Evolutionary conservation across 208 protist species (phyloP), one percentile per base, ranked within the genome.

Genomic region (Trypanosoma platydactyli): DNA sequence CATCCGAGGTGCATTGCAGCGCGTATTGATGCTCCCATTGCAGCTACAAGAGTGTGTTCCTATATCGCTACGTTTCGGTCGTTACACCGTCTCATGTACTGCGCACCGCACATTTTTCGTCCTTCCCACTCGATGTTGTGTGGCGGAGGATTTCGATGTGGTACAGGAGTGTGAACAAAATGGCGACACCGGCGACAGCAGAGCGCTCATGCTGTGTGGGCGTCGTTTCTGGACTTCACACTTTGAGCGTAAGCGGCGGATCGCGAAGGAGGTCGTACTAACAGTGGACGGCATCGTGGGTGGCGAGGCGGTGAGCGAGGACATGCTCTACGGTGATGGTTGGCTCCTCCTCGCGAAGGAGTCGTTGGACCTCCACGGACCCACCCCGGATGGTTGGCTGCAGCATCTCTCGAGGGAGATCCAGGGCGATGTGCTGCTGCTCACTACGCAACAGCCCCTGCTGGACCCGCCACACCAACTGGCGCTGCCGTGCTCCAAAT

Each of bases 261-360:
- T 38, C 2, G 22, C 55, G 20, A 56, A 71, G 42, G 61, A 70
- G 22, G 76, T 76, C 7, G 62, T 83, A 33, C 45, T 93, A 7
- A 41, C 50, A 12, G 61, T 73, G 15, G 58, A 68, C 5, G 51
- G 60, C 6, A 58, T 74, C 20, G 24, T 68, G 16, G 50, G 30
- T 15, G 33, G 16, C n/a, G 38, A 62, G 1, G 18, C 55, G 0
- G 63, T 93, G 13, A 75, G 85, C 33, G 87, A 93, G 38, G 60
- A 71, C 6, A 42, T 71, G 20, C 48, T 93, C 38, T 84, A 73
- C 44, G 87, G 81, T 0, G 77, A 88, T 58, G 73, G 74, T 24
- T 90, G 83, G 87, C 41, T 80, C 15, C 45, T 92, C 13, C 20
- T 42, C 13, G 41, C 66, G 38, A 51, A 46, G 18, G 63, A 67